These are phyloP conservation scores for Mycena crocata DNA, from an alignment of 768 basidiomycete species.

Conservation along the genomic window DNA sequence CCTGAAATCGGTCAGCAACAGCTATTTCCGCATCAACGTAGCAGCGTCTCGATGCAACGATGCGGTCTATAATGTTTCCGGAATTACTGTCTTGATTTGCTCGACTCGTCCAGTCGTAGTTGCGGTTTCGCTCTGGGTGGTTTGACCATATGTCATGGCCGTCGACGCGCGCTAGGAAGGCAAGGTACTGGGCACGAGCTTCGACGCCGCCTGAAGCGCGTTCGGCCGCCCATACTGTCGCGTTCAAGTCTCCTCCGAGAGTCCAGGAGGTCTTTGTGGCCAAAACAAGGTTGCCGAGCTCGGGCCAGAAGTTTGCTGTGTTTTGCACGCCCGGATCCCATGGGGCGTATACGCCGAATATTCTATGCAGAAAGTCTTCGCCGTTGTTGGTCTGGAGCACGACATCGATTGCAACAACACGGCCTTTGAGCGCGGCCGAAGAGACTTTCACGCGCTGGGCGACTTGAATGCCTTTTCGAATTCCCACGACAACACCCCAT, in stretches of 20 bases:
- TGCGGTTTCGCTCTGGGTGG: neutral
- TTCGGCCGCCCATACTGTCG: neutral
- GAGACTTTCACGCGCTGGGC: neutral
- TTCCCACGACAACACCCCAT: slow-evolving; percentile 29
- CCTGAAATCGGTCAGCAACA: neutral
- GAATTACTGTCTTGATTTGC: neutral
- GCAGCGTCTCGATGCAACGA: slow-evolving; percentile 9
- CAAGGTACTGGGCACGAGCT: neutral
- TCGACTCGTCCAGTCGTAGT: slow-evolving; percentile 5
- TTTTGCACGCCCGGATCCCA: slow-evolving; percentile 40
- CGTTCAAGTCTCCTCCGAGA: slow-evolving; percentile 2
- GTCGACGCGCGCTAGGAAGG: neutral
- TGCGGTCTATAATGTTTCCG: slow-evolving; percentile 12
- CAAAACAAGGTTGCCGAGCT: neutral
- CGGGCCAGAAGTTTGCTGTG: slow-evolving; percentile 24
- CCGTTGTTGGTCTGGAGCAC: slow-evolving; percentile 23
- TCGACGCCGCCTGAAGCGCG: neutral
- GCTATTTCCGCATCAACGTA: neutral
- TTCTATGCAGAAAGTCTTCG: slow-evolving; percentile 28
- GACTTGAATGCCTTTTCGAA: slow-evolving; percentile 12
- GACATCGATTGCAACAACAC: slow-evolving; percentile 35
- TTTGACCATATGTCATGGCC: slow-evolving; percentile 7
- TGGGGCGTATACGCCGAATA: slow-evolving; percentile 41
- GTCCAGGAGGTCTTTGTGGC: neutral
- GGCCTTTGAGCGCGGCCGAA: slow-evolving; percentile 28